Conservation (phyloP, 2,329 filamentous ascomycete species). For the Botryosphaeria agaves region DNA sequence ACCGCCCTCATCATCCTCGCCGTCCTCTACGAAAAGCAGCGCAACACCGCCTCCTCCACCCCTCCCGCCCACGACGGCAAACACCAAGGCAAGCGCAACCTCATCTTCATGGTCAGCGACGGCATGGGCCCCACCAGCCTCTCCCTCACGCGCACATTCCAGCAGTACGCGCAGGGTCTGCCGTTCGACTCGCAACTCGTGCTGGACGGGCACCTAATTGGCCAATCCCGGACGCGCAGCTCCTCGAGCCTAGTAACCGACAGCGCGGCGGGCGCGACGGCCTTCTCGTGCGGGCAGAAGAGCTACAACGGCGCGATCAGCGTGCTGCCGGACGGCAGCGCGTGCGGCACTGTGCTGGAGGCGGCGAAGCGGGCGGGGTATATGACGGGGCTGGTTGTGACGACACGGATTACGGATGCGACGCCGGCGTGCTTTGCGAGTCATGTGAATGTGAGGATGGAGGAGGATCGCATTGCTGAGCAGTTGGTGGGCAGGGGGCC, state of each 20-base stretch:
- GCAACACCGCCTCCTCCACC: conserved; percentile 17
- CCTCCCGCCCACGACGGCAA: conserved; percentile 11
- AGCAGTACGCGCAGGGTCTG: conserved; percentile 59
- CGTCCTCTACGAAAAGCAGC: conserved; percentile 58
- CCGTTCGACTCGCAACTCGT: conserved; percentile 58
- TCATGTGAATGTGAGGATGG: conserved; percentile 61
- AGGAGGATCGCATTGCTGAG: conserved; percentile 81
- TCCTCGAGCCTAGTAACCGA: conserved; percentile 79
- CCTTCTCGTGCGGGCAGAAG: conserved; percentile 84
- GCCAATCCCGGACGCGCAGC: conserved; percentile 73
- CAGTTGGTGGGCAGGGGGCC: conserved; percentile 84
- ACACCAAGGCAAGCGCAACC: conserved; percentile 81
- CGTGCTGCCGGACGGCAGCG: conserved; percentile 64
- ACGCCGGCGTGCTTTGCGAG: conserved; percentile 91
- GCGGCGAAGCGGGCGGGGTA: conserved; percentile 87
- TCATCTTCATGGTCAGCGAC: conserved; percentile 98
- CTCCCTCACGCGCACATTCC: conserved; percentile 69
- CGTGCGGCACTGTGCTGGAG: conserved; percentile 85
- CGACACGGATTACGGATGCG: conserved; percentile 86
- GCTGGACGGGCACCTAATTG: conserved; percentile 80
- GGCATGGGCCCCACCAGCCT: conserved; percentile 94
- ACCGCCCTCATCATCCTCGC: conserved; percentile 62
- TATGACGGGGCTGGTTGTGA: conserved; percentile 84
- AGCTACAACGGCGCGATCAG: conserved; percentile 96
- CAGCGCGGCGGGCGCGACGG: conserved; percentile 90